These are phyloP conservation scores for Trametes sanguinea DNA, from an alignment of 768 basidiomycete species.

Conservation along the genomic window DNA sequence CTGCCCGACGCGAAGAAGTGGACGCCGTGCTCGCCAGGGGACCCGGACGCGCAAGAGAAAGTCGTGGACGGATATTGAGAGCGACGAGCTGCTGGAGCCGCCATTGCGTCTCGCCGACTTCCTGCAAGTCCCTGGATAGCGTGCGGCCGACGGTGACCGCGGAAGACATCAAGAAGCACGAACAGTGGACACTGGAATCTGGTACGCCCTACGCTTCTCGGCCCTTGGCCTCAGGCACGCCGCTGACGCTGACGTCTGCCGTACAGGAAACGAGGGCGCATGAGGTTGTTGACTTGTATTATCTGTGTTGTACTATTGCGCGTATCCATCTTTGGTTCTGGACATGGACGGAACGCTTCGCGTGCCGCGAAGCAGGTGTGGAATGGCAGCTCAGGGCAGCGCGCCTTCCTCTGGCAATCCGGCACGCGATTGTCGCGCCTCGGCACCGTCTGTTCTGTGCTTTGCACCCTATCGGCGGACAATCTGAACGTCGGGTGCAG, in stretches of 20 bases:
- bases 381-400: background rate
- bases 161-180: slow-evolving; percentile 82
- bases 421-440: background rate
- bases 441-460: slow-evolving; percentile 5
- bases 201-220: slow-evolving; percentile 45
- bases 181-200: slow-evolving; percentile 83
- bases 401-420: slow-evolving; percentile 1
- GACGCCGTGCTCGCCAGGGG: slow-evolving; percentile 97
- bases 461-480: slow-evolving; percentile 6
- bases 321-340: slow-evolving; percentile 14
- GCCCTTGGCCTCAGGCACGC: background rate
- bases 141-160: slow-evolving; percentile 88
- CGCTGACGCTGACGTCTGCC: background rate
- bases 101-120: slow-evolving; percentile 79
- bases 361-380: background rate
- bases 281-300: slow-evolving; percentile 13
- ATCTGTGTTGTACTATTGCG: slow-evolving; percentile 20
- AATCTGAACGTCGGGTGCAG: slow-evolving; percentile 6
- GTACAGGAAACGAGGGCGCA: slow-evolving; percentile 31
- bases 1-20: slow-evolving; percentile 55
- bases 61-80: slow-evolving; percentile 84
- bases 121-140: slow-evolving; percentile 70
- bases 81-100: slow-evolving; percentile 90
- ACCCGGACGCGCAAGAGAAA: slow-evolving; percentile 82
- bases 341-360: background rate